Percentiles rank a stretch among this genome's conserved stretches.
Evolutionary conservation across 179 eudicot species (phyloP).

Genomic region (Vitellaria paradoxa): DNA sequence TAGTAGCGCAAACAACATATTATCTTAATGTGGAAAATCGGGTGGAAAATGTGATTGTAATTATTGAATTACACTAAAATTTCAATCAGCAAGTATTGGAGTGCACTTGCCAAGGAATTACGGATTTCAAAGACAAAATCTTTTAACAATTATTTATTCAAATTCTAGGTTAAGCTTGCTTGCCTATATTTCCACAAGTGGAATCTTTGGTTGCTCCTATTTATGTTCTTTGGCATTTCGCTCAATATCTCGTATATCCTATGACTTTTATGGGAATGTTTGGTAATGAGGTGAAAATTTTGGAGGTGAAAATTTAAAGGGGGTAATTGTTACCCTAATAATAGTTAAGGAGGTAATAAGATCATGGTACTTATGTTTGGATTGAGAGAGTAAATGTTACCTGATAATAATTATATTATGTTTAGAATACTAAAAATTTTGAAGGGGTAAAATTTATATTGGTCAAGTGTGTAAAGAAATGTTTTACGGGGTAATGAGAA

Average conservation of each 20-base stretch:
- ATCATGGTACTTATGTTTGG: background rate
- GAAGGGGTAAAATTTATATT: too few species aligned
- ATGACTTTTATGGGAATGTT: too few species aligned
- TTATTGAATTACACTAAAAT: background rate
- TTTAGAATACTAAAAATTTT: too few species aligned
- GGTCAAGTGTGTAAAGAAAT: too few species aligned
- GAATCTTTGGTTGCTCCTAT: background rate
- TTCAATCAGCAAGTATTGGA: too few species aligned
- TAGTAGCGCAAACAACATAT: background rate
- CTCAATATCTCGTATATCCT: background rate
- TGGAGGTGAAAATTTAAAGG: too few species aligned
- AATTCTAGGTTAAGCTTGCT: background rate
- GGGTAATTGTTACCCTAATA: too few species aligned
- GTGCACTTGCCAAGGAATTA: background rate
- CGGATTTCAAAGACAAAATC: background rate
- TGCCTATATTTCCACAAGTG: background rate
- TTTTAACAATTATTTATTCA: background rate
- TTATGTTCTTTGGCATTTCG: background rate
- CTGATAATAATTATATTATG: background rate
- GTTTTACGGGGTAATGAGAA: too few species aligned
- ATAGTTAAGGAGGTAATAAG: too few species aligned
- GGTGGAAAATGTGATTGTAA: background rate
- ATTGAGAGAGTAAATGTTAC: too few species aligned
- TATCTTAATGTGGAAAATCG: background rate
- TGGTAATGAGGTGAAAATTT: too few species aligned